A percentile compares a stretch with the other conserved stretches of the same genome.
phyloP scores from a whole-genome alignment of 495 filamentous ascomycete species.

The Trichocladium uniseriatum region DNA sequence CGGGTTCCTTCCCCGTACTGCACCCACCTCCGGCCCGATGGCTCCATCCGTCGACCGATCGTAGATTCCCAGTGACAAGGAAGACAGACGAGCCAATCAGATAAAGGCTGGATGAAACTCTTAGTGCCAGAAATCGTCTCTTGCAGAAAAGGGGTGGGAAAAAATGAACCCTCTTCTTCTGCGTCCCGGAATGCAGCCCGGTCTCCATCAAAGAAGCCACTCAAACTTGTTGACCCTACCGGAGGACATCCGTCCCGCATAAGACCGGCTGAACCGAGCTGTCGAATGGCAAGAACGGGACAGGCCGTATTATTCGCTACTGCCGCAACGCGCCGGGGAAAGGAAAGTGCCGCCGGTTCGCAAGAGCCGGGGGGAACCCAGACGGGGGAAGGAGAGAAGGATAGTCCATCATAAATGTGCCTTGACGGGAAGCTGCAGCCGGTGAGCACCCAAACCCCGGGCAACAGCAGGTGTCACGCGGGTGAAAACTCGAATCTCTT shows the following conservation, averaged over 20 bases:
- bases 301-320: background rate
- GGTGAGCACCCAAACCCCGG: conserved; percentile 5
- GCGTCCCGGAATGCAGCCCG: no score
- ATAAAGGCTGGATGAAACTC: background rate
- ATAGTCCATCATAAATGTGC: background rate
- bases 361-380: no score
- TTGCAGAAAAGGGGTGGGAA: background rate
- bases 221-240: no score
- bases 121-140: background rate
- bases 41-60: background rate
- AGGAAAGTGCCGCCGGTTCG: background rate
- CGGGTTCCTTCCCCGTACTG: background rate
- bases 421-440: conserved; percentile 12
- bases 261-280: no score
- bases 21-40: background rate
- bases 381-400: no score
- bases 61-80: background rate
- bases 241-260: no score
- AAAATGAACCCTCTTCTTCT: no score
- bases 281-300: background rate
- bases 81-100: conserved; percentile 4
- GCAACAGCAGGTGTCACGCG: background rate
- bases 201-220: no score
- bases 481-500: background rate
- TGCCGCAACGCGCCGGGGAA: background rate